Base-by-base conservation (phyloP, 2,329 filamentous ascomycete genomes). In the Aspergillus sp. region DNA sequence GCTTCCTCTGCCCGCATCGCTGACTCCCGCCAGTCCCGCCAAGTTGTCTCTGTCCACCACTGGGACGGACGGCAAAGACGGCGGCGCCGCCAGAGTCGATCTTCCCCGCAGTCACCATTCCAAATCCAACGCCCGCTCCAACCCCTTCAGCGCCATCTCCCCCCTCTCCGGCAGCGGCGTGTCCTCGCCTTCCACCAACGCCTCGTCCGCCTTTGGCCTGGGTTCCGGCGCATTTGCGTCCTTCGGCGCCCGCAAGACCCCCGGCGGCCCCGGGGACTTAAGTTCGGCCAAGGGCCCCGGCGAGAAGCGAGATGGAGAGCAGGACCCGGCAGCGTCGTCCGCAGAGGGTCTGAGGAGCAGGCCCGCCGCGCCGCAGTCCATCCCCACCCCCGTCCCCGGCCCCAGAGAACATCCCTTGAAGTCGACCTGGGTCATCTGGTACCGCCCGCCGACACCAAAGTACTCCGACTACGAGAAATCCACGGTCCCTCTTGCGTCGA, bases 381-480 rank as follows among this genome's bases (percentile, higher is more conserved):
- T 22, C 19, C 25, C 58, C 67, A 51, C 54, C 30, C 43, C 48
- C 20, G 39, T 54, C 10, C 48, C 55, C 16, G 47, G 45, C 20
- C 42, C 49, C 22, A 55, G 56, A 26, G 57, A 64, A 36, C 76
- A 82, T 54, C 71, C 74, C 39, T 71, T 96, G 49, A 86, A 83
- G 63, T 80, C 86, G 60, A 80, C 79, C 42, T 98, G 91, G 91
- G 80, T 93, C 20, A 86, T 96, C 58, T 96, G 91, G 86, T 98
- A 93, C 64, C 78, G 91, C 38, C 91, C 91, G 24, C 91, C 91
- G 30, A 94, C 93, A 49, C 88, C 86, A 45, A 98, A 98, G 67
- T 91, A 89, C 44, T 89, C 91, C 53, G 89, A 96, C 61, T 98
- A 98, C 60, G 91, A 98, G 61, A 94, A 96, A 64, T 96, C 89